Evolutionary conservation across 2,329 filamentous ascomycete species (phyloP), one percentile per base, ranked within the genome.

Genomic region (Fusarium sp.): DNA sequence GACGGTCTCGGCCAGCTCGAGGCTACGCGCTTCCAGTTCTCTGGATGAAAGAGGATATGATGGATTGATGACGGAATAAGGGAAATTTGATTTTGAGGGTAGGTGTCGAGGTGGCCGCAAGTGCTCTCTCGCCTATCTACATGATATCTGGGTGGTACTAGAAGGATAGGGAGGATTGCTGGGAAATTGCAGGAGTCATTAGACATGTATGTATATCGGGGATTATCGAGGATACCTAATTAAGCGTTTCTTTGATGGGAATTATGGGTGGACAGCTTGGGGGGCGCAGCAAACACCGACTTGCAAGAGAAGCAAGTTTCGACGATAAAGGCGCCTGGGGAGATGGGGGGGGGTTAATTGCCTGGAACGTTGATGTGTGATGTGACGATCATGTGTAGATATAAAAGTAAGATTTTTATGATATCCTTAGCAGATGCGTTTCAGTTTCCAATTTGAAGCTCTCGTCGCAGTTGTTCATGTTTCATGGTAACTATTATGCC

Each of bases 1-100:
- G 95, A 98, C 77, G 95, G 95, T 1, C 83, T 98, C 41, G 95
- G 95, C 5, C 87, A 93, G 76, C 83, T 98, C 60, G 94, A 97
- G 81, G 93, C 94, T 26, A 89, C 91, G 23, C 89, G 92, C 69
- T 98, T 98, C 82, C 91, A 92, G 73, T 98, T 97, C 56, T 77
- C 77, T n/a, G 80, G 80, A 52, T 82, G 69, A 77, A 41, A 11
- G 26, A 28, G 36, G 42, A 11, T 10, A 42, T 36, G 30, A 23
- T 51, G 8, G 30, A 20, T 52, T 46, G 42, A 55, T 30, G 38
- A 50, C 26, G 44, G 38, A 38, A 33, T 10, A 51, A 37, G 47
- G 47, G 36, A 31, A 44, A 31, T 26, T 46, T 34, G 31, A 37
- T 44, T 38, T 47, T 28, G 11, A 53, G 16, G 40, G 40, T 36